phyloP scores from a whole-genome alignment of 2,329 filamentous ascomycete genomes.

The Sporothrix phasma region DNA sequence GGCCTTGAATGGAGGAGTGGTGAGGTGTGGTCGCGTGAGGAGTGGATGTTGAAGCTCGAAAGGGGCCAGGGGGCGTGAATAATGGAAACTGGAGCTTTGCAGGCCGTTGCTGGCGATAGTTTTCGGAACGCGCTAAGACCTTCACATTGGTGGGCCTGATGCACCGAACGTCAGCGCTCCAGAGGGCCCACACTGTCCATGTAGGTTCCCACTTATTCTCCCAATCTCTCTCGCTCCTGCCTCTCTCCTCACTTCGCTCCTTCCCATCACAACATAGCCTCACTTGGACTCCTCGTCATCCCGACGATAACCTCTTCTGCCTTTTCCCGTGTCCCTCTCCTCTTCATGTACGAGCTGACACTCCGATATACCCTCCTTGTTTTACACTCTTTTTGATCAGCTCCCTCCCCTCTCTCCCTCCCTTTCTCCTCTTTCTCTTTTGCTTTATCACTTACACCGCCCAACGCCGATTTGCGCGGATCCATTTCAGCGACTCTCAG shows the following conservation, averaged over 20 bases:
- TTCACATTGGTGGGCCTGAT: background rate
- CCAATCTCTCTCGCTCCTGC: constrained; percentile 15
- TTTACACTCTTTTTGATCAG: background rate
- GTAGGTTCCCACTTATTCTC: background rate
- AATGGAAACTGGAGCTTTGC: background rate
- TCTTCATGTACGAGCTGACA: too few species aligned
- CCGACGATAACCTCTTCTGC: background rate
- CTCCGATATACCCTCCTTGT: background rate
- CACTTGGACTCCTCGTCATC: background rate
- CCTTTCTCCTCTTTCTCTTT: background rate
- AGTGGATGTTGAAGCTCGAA: background rate
- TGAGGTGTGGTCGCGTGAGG: background rate
- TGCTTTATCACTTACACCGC: background rate
- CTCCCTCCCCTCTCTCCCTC: background rate
- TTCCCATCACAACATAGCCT: constrained; percentile 1
- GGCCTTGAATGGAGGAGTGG: background rate
- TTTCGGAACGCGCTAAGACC: background rate
- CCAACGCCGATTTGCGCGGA: background rate
- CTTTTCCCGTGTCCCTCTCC: background rate
- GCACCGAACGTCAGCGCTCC: background rate
- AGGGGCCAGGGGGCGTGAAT: background rate
- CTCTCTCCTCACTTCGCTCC: background rate
- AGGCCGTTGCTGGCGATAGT: background rate
- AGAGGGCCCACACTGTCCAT: too few species aligned
- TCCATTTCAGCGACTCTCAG: background rate